Conservation (phyloP, 768 basidiomycete genomes). For the Kondoa subrosea region DNA sequence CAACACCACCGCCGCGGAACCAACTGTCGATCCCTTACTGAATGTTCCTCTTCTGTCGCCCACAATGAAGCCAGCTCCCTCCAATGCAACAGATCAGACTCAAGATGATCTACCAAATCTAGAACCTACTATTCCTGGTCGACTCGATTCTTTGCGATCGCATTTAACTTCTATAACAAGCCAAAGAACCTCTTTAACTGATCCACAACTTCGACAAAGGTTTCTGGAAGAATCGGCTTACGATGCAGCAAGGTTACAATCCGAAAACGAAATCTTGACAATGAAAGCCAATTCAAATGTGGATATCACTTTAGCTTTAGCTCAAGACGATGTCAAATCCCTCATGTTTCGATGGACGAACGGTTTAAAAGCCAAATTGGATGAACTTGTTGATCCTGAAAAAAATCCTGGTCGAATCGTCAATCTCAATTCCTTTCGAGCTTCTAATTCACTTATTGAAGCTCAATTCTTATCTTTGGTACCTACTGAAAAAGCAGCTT, state of each 20-base stretch:
- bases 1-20: conserved; percentile 40
- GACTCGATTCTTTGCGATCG: conserved; percentile 51
- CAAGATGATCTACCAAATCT: no score
- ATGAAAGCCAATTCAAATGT: conserved; percentile 36
- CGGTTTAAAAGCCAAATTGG: background rate
- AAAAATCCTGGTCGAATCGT: no score
- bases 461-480: conserved; percentile 45
- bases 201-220: conserved; percentile 57
- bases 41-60: background rate
- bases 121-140: conserved; percentile 45
- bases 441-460: background rate
- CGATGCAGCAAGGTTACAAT: conserved; percentile 57
- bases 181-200: conserved; percentile 50
- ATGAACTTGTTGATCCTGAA: no score
- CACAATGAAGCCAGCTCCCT: conserved; percentile 6
- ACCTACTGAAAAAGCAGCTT: conserved; percentile 57
- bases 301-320: conserved; percentile 30
- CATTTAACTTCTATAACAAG: conserved; percentile 46
- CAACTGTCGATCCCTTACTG: background rate
- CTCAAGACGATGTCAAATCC: conserved; percentile 40
- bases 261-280: conserved; percentile 46
- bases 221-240: conserved; percentile 71
- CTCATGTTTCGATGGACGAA: conserved; percentile 83
- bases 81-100: conserved; percentile 21
- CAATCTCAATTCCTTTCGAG: background rate